A percentile compares a stretch with the other conserved stretches of the same genome.
phyloP scores from a whole-genome alignment of 2,329 filamentous ascomycete genomes.

The Verticillium nonalfalfae region DNA sequence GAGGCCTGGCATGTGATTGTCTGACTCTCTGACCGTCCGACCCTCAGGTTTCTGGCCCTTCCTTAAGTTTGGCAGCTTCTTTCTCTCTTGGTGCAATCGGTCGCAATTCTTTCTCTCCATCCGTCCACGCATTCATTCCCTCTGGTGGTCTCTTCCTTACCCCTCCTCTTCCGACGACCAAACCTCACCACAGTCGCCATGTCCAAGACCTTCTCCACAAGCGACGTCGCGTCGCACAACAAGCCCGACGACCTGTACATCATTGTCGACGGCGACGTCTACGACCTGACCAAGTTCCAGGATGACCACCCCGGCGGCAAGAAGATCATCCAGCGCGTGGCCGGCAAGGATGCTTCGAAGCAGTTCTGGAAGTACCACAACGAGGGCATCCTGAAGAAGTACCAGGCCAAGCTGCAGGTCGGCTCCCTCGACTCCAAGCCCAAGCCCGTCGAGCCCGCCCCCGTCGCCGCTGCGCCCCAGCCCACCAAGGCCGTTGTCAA shows the following conservation, averaged over 20 bases:
- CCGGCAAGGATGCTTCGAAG: slow-evolving; percentile 60
- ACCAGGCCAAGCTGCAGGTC: slow-evolving; percentile 67
- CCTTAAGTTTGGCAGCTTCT: neutral
- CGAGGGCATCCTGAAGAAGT: slow-evolving; percentile 83
- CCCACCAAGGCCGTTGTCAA: slow-evolving; percentile 17
- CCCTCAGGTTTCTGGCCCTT: neutral
- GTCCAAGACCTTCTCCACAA: slow-evolving; percentile 78
- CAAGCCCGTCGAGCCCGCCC: slow-evolving; percentile 49
- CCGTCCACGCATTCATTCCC: neutral
- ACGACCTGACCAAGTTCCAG: slow-evolving; percentile 85
- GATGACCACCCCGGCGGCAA: slow-evolving; percentile 71
- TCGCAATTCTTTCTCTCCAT: neutral
- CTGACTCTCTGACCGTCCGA: neutral
- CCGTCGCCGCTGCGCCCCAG: slow-evolving; percentile 42
- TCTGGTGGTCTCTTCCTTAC: neutral
- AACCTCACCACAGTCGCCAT: slow-evolving; percentile 42
- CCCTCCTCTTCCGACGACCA: neutral
- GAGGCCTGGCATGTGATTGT: slow-evolving; percentile 1
- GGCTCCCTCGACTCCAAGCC: slow-evolving; percentile 88
- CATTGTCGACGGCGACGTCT: slow-evolving; percentile 90
- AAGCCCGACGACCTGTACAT: slow-evolving; percentile 83
- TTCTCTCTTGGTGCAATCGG: neutral
- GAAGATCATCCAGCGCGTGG: slow-evolving; percentile 58
- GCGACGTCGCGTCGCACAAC: slow-evolving; percentile 88
- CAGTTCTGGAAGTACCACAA: slow-evolving; percentile 76